Base-by-base conservation (phyloP, 352 stramenopile species). In the Phytophthora cryptogea region DNA sequence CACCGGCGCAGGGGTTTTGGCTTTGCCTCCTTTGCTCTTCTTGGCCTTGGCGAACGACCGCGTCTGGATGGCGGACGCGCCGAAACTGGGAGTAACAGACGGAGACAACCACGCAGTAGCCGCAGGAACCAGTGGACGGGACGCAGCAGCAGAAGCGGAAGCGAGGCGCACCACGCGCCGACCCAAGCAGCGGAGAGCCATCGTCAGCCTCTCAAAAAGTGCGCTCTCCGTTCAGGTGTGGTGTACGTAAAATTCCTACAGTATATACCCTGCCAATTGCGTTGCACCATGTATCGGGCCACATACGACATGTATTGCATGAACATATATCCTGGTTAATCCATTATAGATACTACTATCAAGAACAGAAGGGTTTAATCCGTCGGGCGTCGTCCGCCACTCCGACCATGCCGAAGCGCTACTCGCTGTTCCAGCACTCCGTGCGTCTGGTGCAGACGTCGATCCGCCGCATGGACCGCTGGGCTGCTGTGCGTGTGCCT, bases 371-470 rank as follows among this genome's bases (percentile, higher is more conserved):
- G 37, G 37, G 11, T 28, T 43, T 14, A 7, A 13, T 11, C n/a
- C 11, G 23, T 7, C 3, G 7, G 37, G 1, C 33, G 4, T 14
- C 16, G 11, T 13, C 33, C 11, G 5, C 13, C n/a, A 42, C n/a
- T 13, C 26, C 37, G 5, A 11, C 8, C 10, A 72, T 70, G 61
- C 39, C 43, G 16, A 89, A 88, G 79, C 65, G 57, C 54, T 91
- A 91, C 74, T 92, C 83, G 71, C 70, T 92, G 47, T 83, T 93
- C 58, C 84, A 95, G 79, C 77, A 70, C 40, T 58, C 70, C 16
- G 76, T 95, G 68, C 84, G 86, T 35, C 52, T 90, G 45, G 54
- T 71, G 48, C 86, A 95, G 78, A 91, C 73, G 49, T 81, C 76
- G 1, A 63, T 84, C 17, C 78, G 84, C 3, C 69, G 70, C 4